phyloP scores from a whole-genome alignment of 768 basidiomycete genomes.

The Epithele typhae region DNA sequence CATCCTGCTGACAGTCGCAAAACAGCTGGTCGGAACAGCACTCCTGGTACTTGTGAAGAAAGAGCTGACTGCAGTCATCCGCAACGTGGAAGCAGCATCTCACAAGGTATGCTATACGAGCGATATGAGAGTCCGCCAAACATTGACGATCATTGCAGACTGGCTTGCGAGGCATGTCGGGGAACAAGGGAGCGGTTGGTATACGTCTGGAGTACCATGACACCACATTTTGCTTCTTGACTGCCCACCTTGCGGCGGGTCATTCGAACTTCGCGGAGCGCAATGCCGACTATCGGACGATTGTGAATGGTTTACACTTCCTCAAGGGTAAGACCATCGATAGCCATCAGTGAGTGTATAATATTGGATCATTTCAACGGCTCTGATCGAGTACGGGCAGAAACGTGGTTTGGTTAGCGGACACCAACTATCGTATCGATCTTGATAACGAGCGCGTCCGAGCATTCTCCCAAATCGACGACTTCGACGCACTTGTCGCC shows the following conservation, averaged over 20 bases:
- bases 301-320: constrained; percentile 80
- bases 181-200: constrained; percentile 95
- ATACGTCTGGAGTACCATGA: constrained; percentile 91
- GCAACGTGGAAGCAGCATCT: constrained; percentile 88
- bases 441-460: constrained; percentile 81
- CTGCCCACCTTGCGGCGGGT: constrained; percentile 96
- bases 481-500: constrained; percentile 69
- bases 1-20: background rate
- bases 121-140: background rate
- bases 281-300: constrained; percentile 89
- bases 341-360: constrained; percentile 75
- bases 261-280: constrained; percentile 87
- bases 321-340: constrained; percentile 83
- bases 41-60: constrained; percentile 80
- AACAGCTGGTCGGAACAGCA: constrained; percentile 90
- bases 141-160: constrained; percentile 42
- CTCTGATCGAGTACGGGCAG: constrained; percentile 36
- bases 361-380: background rate
- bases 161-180: constrained; percentile 90
- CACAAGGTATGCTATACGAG: constrained; percentile 61
- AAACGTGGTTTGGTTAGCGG: constrained; percentile 90
- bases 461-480: constrained; percentile 54
- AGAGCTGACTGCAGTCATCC: constrained; percentile 71
- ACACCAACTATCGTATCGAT: constrained; percentile 93
- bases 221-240: constrained; percentile 91